Base-by-base conservation (phyloP, 148 eudicot species). In the Fagopyrum esculentum region DNA sequence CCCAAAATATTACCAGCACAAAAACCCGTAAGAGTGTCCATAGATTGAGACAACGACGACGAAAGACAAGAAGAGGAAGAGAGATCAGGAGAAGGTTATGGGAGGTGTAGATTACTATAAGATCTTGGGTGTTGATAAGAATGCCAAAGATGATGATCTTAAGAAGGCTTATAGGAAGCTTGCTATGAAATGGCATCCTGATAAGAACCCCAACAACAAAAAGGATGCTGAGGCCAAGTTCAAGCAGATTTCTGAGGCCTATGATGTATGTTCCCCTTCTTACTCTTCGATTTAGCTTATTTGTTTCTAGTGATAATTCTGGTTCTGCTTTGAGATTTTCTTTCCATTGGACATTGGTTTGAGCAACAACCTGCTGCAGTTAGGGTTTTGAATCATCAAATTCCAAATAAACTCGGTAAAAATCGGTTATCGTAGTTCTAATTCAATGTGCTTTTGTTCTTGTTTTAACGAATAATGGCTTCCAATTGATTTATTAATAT, bases 231-330 rank as follows among this genome's bases (percentile, higher is more conserved):
- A 93, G 78, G 82, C 92, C 40, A 93, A 93, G 75, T 93, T 93
- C 88, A 93, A 93, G 80, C 90, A 86, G 52, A 86, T 93, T 22
- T 93, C 98, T 30, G 98, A 93, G 70, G 98, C 98, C 57, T 93
- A 93, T 74, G 96, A 93, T 60, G 98, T 63, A 63, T 63, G 69
- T 29, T 61, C 30, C 45, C 30, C 45, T 63, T 12, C 69, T 19
- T 19, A 17, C 22, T 7, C 63, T 57, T 17, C 4, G 1, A 9
- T 29, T 63, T 30, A 1, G 44, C 30, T 63, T 5, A 29, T 10
- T 26, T 22, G 35, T 9, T 60, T 56, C 7, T 26, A 0, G 13
- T 60, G 66, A 35, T 35, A 35, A 35, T 10, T 26, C 5, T 8
- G 40, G 22, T 60, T 9, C 12, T 4, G 6, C 11, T 60, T 60